Evolutionary conservation across 306 rosid genomes (phyloP).

Genomic region (Begonia fuchsioides): DNA sequence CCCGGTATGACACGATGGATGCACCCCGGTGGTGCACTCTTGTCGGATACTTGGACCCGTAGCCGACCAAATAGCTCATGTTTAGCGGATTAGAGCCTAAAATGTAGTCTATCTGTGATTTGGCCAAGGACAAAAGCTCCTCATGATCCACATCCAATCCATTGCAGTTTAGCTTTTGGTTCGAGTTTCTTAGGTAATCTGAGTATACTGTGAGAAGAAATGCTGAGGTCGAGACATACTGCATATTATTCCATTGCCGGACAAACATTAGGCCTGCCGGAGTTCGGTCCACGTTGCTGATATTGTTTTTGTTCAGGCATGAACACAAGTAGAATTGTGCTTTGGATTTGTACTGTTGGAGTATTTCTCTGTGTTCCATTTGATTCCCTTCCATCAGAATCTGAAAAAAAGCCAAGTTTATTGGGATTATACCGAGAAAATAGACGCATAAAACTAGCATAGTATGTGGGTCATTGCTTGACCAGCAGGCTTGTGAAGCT

Average conservation of each 20-base stretch:
- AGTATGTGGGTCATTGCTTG: no score
- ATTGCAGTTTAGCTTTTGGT: constrained; percentile 44
- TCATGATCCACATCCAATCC: constrained; percentile 20
- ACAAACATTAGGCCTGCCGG: constrained; percentile 66
- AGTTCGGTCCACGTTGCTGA: constrained; percentile 47
- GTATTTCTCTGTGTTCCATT: constrained; percentile 26
- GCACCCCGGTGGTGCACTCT: constrained; percentile 94
- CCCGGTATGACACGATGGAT: constrained; percentile 60
- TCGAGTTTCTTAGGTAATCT: constrained; percentile 39
- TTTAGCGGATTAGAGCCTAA: constrained; percentile 72
- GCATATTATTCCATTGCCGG: constrained; percentile 98
- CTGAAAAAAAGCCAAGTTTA: constrained; percentile 18
- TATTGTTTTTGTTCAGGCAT: constrained; percentile 69
- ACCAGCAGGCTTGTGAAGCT: no score
- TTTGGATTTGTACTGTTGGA: constrained; percentile 54
- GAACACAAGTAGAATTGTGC: constrained; percentile 79
- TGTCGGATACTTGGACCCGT: constrained; percentile 49
- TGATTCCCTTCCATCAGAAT: constrained; percentile 43
- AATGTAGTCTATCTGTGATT: constrained; percentile 73
- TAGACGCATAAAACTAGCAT: no score
- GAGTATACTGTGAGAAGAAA: constrained; percentile 67
- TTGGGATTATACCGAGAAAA: no score
- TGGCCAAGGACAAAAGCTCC: constrained; percentile 38
- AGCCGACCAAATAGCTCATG: constrained; percentile 90
- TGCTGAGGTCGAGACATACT: constrained; percentile 77